Conservation (phyloP, 2,329 filamentous ascomycete genomes). For the Colletotrichum chlorophyti region DNA sequence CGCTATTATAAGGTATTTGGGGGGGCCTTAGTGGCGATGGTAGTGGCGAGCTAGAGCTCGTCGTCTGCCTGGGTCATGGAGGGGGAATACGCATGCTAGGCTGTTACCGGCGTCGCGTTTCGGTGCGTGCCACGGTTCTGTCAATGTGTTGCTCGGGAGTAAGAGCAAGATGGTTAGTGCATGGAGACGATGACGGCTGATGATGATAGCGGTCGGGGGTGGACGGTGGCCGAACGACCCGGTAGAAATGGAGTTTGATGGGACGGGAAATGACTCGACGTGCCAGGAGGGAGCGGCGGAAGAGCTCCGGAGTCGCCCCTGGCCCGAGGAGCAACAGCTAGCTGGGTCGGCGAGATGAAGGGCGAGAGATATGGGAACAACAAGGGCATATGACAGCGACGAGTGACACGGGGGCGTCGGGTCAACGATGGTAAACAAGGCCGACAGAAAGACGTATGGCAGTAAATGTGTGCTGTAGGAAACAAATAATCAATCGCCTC, state of each 20-base stretch:
- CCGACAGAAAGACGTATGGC: too few species aligned
- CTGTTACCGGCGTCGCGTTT: not conserved
- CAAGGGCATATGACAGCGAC: too few species aligned
- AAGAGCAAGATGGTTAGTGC: not conserved
- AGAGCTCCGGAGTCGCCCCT: not conserved
- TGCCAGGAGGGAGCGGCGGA: conserved; percentile 1
- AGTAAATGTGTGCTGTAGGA: too few species aligned
- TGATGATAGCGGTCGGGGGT: too few species aligned
- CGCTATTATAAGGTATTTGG: too few species aligned
- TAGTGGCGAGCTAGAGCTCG: not conserved
- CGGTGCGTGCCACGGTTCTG: not conserved
- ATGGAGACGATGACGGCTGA: not conserved
- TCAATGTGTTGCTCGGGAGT: not conserved
- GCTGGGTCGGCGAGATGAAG: not conserved
- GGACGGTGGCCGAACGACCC: conserved; percentile 2
- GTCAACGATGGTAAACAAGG: not conserved
- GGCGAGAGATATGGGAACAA: not conserved
- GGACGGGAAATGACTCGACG: conserved; percentile 23
- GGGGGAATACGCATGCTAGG: not conserved
- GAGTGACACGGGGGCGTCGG: not conserved
- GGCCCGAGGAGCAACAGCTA: too few species aligned
- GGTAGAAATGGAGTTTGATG: conserved; percentile 24
- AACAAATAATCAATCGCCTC: too few species aligned
- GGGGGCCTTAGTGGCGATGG: not conserved
- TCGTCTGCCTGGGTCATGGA: too few species aligned